phyloP scores from a whole-genome alignment of 345 rosid genomes.

The Dipteronia dyeriana region DNA sequence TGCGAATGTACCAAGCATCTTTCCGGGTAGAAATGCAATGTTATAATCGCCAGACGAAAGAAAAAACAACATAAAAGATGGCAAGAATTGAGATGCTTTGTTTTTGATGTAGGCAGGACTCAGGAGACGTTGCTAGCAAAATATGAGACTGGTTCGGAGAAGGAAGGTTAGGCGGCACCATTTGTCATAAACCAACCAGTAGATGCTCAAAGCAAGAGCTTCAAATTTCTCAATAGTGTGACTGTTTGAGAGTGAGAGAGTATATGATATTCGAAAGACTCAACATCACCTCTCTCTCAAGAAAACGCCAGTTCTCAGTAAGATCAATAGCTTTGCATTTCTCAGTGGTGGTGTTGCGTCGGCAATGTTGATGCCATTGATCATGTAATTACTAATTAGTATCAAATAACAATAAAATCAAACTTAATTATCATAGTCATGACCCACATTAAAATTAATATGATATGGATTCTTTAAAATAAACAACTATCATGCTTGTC shows the following conservation, averaged over 20 bases:
- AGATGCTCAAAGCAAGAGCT: slow-evolving; percentile 7
- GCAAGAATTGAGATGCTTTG: not conserved
- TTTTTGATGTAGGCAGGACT: not conserved
- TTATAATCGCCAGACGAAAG: too few species aligned
- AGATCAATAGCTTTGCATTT: too few species aligned
- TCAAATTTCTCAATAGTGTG: not conserved
- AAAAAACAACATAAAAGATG: too few species aligned
- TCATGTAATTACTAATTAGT: not conserved
- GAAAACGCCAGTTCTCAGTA: too few species aligned
- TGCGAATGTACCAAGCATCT: not conserved
- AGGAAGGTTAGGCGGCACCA: slow-evolving; percentile 15
- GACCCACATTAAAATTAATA: not conserved
- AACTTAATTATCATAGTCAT: not conserved
- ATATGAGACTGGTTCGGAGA: not conserved
- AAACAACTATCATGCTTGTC: not conserved
- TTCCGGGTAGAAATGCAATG: too few species aligned
- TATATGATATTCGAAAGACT: too few species aligned
- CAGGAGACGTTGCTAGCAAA: not conserved
- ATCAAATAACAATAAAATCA: not conserved
- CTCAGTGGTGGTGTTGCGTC: too few species aligned
- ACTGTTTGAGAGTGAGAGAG: too few species aligned
- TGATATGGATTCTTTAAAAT: not conserved
- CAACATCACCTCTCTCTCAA: too few species aligned
- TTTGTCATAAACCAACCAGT: not conserved
- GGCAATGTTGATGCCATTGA: not conserved